Conservation (phyloP, 306 rosid species). For the Rosa chinensis region DNA sequence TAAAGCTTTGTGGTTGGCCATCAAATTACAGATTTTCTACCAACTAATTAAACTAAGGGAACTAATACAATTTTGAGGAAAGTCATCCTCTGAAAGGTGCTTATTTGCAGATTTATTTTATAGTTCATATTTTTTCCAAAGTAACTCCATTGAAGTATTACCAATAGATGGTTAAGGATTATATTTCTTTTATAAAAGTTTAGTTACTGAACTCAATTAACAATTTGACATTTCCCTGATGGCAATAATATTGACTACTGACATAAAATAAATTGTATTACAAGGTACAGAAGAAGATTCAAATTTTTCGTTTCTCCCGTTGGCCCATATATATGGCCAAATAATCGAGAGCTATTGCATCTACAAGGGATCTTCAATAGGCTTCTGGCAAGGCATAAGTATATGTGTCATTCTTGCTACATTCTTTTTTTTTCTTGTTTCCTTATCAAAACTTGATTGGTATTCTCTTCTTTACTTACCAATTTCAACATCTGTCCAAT, state of each 20-base stretch:
- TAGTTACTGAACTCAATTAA: constrained; percentile 3
- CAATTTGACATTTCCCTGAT: neutral
- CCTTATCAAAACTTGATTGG: neutral
- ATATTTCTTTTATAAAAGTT: neutral
- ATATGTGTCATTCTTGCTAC: constrained; percentile 15
- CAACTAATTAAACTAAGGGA: neutral
- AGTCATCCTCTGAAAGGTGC: neutral
- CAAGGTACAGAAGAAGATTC: constrained; percentile 75
- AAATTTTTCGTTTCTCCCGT: constrained; percentile 83
- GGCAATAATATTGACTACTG: neutral
- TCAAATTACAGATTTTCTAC: neutral
- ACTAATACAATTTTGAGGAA: neutral
- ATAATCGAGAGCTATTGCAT: constrained; percentile 80
- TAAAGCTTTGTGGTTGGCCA: neutral
- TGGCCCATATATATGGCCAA: constrained; percentile 84
- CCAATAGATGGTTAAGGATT: neutral
- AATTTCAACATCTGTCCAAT: no score
- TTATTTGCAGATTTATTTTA: neutral
- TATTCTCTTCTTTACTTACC: neutral
- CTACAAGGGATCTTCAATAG: constrained; percentile 72
- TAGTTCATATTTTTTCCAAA: neutral
- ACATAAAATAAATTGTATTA: constrained; percentile 17
- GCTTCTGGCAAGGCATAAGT: constrained; percentile 90
- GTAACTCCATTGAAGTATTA: neutral
- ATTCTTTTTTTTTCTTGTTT: neutral